Evolutionary conservation across 805 yeast genomes (phyloP).

Genomic region (Candida adriatica): DNA sequence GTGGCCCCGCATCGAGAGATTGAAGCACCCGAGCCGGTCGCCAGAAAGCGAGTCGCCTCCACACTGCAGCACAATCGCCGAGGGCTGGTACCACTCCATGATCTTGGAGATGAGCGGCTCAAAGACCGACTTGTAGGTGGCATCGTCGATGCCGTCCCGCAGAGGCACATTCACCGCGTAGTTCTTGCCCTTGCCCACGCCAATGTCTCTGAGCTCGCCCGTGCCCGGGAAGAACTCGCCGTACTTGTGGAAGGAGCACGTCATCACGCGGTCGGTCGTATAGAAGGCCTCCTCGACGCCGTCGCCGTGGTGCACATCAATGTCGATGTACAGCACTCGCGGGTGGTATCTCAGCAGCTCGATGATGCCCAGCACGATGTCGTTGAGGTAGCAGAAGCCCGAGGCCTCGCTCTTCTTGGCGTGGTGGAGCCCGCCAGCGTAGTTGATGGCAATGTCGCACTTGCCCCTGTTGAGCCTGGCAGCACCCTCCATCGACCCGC

Average conservation of each 20-base stretch:
- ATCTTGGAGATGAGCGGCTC: conserved; percentile 80
- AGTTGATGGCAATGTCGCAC: conserved; percentile 87
- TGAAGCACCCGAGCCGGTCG: conserved; percentile 93
- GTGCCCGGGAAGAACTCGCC: conserved; percentile 95
- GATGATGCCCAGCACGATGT: conserved; percentile 78
- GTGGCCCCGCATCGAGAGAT: conserved; percentile 88
- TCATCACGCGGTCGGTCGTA: conserved; percentile 87
- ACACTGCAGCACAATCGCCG: conserved; percentile 95
- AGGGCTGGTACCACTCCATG: conserved; percentile 86
- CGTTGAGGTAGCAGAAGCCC: conserved; percentile 88
- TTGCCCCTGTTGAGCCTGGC: conserved; percentile 74
- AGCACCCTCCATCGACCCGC: conserved; percentile 88
- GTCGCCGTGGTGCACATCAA: conserved; percentile 91
- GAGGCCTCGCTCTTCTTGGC: conserved; percentile 87
- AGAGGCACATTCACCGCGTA: conserved; percentile 82
- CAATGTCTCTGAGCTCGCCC: conserved; percentile 78
- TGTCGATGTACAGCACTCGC: conserved; percentile 80
- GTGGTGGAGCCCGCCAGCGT: conserved; percentile 92
- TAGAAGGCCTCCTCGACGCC: conserved; percentile 95
- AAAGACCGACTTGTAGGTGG: conserved; percentile 64
- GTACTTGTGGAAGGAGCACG: conserved; percentile 84
- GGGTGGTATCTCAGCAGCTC: conserved; percentile 78
- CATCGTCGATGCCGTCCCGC: conserved; percentile 92
- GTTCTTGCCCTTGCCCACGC: conserved; percentile 79
- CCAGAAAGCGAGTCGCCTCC: conserved; percentile 98